A percentile compares a stretch with the other conserved stretches of the same genome.
Conservation (phyloP, 495 filamentous ascomycete genomes). For the Rhypophila decipiens region DNA sequence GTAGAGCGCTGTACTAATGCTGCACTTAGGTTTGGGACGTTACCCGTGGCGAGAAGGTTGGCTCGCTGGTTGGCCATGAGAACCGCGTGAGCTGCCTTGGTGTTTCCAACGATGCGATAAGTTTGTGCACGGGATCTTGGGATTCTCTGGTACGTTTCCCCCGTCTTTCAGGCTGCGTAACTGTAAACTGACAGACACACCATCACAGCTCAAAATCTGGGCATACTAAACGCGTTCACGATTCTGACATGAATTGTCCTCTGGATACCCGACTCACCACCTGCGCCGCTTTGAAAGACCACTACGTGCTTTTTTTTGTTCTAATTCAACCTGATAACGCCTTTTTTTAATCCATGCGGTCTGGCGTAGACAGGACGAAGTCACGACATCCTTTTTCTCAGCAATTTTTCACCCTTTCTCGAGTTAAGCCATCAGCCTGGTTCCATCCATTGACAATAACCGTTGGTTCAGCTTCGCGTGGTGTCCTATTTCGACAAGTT, state of each 20-base stretch:
- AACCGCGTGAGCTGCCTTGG: slow-evolving; percentile 98
- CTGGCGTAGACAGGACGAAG: slow-evolving; percentile 47
- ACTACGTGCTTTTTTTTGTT: slow-evolving; percentile 28
- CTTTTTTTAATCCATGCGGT: slow-evolving; percentile 38
- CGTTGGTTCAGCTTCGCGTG: slow-evolving; percentile 10
- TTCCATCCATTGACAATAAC: slow-evolving; percentile 6
- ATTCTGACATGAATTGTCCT: slow-evolving; percentile 19
- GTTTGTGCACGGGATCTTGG: slow-evolving; percentile 98
- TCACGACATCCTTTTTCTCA: slow-evolving; percentile 44
- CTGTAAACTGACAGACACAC: slow-evolving; percentile 24
- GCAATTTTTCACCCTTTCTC: slow-evolving; percentile 24
- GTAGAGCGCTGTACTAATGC: slow-evolving; percentile 9
- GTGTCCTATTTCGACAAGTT: background rate
- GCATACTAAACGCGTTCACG: slow-evolving; percentile 47
- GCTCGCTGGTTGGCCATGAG: slow-evolving; percentile 92
- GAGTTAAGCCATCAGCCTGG: slow-evolving; percentile 13
- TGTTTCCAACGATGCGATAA: slow-evolving; percentile 98
- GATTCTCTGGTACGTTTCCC: slow-evolving; percentile 73
- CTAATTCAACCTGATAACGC: slow-evolving; percentile 39
- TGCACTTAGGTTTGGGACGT: slow-evolving; percentile 84
- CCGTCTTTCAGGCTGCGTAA: background rate
- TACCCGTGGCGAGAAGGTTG: slow-evolving; percentile 92
- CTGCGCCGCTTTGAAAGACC: slow-evolving; percentile 22
- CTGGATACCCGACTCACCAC: slow-evolving; percentile 24
- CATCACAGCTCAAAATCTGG: slow-evolving; percentile 75